Conservation (phyloP, 306 rosid genomes). For the Heteromeles arbutifolia region DNA sequence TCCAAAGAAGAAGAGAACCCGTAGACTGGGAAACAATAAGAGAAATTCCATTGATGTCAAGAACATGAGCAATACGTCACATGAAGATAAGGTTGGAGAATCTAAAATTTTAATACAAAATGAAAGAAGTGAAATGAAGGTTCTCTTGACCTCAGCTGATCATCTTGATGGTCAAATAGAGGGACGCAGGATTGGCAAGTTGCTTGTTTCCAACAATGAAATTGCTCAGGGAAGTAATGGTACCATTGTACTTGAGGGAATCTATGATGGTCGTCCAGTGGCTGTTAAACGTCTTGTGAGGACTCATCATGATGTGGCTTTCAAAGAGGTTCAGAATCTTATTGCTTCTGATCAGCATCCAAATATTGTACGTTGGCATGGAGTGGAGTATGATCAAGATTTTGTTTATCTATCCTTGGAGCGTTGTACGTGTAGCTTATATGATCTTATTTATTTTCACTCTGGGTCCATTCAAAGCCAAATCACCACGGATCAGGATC, state of each 20-base stretch:
- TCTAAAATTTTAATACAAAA: background rate
- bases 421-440: slow-evolving; percentile 59
- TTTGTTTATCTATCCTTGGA: slow-evolving; percentile 67
- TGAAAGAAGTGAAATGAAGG: slow-evolving; percentile 14
- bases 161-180: slow-evolving; percentile 22
- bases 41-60: slow-evolving; percentile 17
- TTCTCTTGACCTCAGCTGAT: background rate
- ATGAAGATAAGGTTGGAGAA: slow-evolving; percentile 13
- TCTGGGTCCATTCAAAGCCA: slow-evolving; percentile 27
- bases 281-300: slow-evolving; percentile 76
- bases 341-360: slow-evolving; percentile 67
- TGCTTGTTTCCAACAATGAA: slow-evolving; percentile 49
- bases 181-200: slow-evolving; percentile 58
- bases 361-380: slow-evolving; percentile 72
- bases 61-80: slow-evolving; percentile 7
- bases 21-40: slow-evolving; percentile 33
- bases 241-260: slow-evolving; percentile 59
- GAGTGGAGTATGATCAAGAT: slow-evolving; percentile 71
- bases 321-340: slow-evolving; percentile 64
- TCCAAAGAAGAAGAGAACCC: slow-evolving; percentile 39
- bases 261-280: slow-evolving; percentile 58
- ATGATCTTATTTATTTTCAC: slow-evolving; percentile 41
- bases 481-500: slow-evolving; percentile 10
- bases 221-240: slow-evolving; percentile 82
- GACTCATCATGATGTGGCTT: slow-evolving; percentile 55